phyloP scores from a whole-genome alignment of 371 early-diverging fungal species.

The Fennellomyces sp. region DNA sequence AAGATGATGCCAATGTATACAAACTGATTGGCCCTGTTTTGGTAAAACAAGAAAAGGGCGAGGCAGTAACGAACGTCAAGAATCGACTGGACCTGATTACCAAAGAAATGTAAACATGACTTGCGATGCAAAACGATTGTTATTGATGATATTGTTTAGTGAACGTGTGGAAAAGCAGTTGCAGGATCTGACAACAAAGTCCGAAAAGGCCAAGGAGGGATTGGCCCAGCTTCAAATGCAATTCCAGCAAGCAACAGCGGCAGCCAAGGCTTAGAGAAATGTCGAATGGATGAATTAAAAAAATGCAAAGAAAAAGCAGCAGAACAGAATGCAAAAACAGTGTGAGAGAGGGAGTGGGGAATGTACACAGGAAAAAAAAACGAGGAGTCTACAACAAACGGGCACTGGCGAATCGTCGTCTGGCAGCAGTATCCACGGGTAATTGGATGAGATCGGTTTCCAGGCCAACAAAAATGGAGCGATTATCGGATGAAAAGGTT shows the following conservation, averaged over 20 bases:
- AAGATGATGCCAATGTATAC: constrained; percentile 84
- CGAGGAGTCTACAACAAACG: neutral
- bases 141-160: constrained; percentile 39
- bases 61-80: constrained; percentile 87
- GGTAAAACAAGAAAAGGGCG: constrained; percentile 88
- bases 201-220: constrained; percentile 27
- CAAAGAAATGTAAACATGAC: constrained; percentile 76
- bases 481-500: constrained; percentile 25
- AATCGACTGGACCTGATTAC: constrained; percentile 93
- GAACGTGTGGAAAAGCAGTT: constrained; percentile 84
- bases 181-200: constrained; percentile 30
- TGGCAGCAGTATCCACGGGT: constrained; percentile 13
- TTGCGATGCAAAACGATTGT: neutral
- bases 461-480: constrained; percentile 26
- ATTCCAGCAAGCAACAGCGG: constrained; percentile 12
- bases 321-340: neutral
- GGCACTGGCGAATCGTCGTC: constrained; percentile 24
- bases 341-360: neutral
- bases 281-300: neutral
- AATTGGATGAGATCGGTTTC: constrained; percentile 26
- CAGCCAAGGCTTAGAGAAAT: neutral
- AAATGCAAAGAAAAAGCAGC: neutral
- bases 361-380: neutral
- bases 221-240: constrained; percentile 26
- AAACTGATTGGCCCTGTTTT: constrained; percentile 96